These are phyloP conservation scores for Penicillium digitatum DNA, from an alignment of 2,329 filamentous ascomycete species.

Conservation along the genomic window DNA sequence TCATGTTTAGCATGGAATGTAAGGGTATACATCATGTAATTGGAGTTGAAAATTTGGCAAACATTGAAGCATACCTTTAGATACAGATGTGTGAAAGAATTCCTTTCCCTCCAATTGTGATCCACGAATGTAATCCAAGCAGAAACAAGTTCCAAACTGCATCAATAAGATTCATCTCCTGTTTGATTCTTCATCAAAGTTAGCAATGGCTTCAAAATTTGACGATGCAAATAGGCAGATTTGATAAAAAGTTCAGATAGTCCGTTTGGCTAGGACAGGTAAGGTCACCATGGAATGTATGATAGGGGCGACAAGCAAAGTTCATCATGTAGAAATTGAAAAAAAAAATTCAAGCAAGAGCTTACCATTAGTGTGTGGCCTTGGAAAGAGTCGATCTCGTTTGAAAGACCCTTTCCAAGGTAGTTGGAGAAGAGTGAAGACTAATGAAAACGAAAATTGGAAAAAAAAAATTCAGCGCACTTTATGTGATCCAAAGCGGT, in stretches of 20 bases:
- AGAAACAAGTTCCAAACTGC: not conserved
- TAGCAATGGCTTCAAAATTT: conserved; percentile 22
- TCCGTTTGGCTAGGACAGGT: conserved; percentile 61
- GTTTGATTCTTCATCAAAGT: conserved; percentile 22
- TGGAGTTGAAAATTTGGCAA: conserved; percentile 13
- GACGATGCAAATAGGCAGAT: conserved; percentile 9
- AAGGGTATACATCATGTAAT: conserved; percentile 50
- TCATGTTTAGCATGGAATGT: conserved; percentile 64
- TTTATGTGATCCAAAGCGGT: conserved; percentile 25
- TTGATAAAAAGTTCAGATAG: conserved; percentile 44
- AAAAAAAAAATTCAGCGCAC: conserved; percentile 25
- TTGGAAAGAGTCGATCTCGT: conserved; percentile 17
- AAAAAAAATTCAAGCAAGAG: conserved; percentile 11
- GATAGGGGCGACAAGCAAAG: conserved; percentile 61
- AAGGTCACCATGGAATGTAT: conserved; percentile 57
- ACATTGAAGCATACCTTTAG: conserved; percentile 23
- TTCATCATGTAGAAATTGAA: conserved; percentile 50
- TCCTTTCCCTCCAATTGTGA: not conserved
- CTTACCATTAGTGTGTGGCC: conserved; percentile 28
- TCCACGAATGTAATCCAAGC: not conserved
- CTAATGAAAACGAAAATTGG: conserved; percentile 8
- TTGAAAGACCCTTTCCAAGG: conserved; percentile 18
- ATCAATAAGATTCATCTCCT: not conserved
- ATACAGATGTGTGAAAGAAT: conserved; percentile 6
- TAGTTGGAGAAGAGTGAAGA: conserved; percentile 9